Conservation (phyloP, 495 filamentous ascomycete species). For the Lasiosphaeria miniovina region DNA sequence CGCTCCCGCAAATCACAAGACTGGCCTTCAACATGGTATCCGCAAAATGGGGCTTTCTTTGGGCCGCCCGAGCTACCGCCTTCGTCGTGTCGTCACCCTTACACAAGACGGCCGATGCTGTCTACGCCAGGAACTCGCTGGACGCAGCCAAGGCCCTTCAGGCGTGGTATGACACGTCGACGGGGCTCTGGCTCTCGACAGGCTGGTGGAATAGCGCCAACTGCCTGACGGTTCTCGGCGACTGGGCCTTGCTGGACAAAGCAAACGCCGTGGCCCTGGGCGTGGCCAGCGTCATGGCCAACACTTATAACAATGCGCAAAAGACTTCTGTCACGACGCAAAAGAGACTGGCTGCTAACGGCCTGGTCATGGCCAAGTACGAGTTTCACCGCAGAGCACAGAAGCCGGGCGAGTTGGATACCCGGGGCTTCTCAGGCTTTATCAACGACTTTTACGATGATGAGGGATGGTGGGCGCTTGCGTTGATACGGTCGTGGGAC, state of each 20-base stretch:
- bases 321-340: constrained; percentile 23
- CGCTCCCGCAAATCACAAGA: neutral
- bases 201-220: constrained; percentile 82
- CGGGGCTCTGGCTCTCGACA: constrained; percentile 62
- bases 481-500: constrained; percentile 64
- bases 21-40: constrained; percentile 27
- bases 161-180: constrained; percentile 58
- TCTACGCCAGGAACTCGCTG: constrained; percentile 41
- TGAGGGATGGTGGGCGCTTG: constrained; percentile 72
- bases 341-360: constrained; percentile 31
- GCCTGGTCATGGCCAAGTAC: constrained; percentile 35
- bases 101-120: constrained; percentile 13
- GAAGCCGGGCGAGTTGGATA: constrained; percentile 11
- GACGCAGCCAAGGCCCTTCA: constrained; percentile 53
- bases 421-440: constrained; percentile 45
- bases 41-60: constrained; percentile 28
- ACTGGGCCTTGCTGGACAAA: constrained; percentile 50
- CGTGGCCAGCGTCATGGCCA: constrained; percentile 39
- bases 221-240: constrained; percentile 59
- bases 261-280: constrained; percentile 27
- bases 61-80: constrained; percentile 35
- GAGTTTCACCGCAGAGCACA: constrained; percentile 13
- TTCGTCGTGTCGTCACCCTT: constrained; percentile 34
- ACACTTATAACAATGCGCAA: constrained; percentile 44
- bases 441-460: constrained; percentile 68